phyloP scores from a whole-genome alignment of 306 rosid species.

The Lupinus albus region DNA sequence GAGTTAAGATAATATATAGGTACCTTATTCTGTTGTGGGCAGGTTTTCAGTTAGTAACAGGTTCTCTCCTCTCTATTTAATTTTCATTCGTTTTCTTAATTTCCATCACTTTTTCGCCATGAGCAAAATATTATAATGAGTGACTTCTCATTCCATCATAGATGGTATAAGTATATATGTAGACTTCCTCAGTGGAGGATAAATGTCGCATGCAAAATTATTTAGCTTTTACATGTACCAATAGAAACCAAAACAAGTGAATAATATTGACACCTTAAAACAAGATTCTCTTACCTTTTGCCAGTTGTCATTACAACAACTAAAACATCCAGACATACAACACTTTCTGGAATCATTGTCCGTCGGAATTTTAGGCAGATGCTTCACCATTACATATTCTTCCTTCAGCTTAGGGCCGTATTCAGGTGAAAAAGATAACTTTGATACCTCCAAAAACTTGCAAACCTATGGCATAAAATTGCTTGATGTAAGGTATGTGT shows the following conservation, averaged over 20 bases:
- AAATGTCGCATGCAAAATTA: constrained; percentile 18
- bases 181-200: constrained; percentile 18
- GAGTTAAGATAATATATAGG: too few relatives aligned
- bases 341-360: constrained; percentile 75
- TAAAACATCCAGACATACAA: constrained; percentile 69
- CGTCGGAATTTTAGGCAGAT: constrained; percentile 72
- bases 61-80: not conserved
- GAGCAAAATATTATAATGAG: not conserved
- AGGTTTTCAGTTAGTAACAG: too few relatives aligned
- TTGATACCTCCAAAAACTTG: constrained; percentile 97
- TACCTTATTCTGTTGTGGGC: too few relatives aligned
- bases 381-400: constrained; percentile 94
- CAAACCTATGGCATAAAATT: constrained; percentile 69
- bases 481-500: constrained; percentile 32
- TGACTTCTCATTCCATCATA: constrained; percentile 15
- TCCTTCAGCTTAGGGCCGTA: constrained; percentile 96
- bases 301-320: constrained; percentile 97
- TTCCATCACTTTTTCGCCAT: not conserved
- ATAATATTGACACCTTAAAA: constrained; percentile 22
- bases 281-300: constrained; percentile 70
- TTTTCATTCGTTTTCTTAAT: not conserved
- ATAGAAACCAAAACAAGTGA: constrained; percentile 26
- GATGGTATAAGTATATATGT: not conserved
- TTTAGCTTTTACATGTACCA: constrained; percentile 11
- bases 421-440: constrained; percentile 88